A percentile compares a stretch with the other conserved stretches of the same genome.
These are phyloP conservation scores for Talaromyces piceae DNA, from an alignment of 2,329 filamentous ascomycete genomes.

Conservation along the genomic window DNA sequence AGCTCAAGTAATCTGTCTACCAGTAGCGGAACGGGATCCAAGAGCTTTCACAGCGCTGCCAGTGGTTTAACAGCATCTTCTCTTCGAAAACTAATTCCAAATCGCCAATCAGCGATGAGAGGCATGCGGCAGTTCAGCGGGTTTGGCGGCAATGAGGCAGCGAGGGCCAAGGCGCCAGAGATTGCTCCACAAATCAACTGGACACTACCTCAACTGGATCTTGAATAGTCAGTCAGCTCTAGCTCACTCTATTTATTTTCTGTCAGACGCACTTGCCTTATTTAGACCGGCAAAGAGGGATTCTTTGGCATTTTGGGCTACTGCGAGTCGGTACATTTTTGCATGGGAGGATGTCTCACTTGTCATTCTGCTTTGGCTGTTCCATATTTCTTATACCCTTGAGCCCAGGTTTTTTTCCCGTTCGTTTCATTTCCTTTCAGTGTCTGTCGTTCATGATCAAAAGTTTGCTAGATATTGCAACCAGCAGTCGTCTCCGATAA, in stretches of 20 bases:
- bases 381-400: neutral
- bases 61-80: constrained; percentile 31
- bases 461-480: neutral
- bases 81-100: constrained; percentile 27
- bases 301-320: neutral
- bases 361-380: neutral
- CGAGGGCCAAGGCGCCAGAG: constrained; percentile 21
- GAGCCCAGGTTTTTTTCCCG: neutral
- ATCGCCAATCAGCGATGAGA: constrained; percentile 17
- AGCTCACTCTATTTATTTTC: constrained; percentile 3
- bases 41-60: constrained; percentile 27
- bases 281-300: neutral
- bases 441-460: neutral
- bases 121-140: constrained; percentile 9
- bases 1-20: constrained; percentile 31
- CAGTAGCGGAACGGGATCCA: constrained; percentile 20
- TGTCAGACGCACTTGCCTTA: no score
- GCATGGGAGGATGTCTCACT: neutral
- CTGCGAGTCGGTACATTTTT: neutral
- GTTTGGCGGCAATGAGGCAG: constrained; percentile 17
- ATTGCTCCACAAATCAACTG: constrained; percentile 30
- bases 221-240: constrained; percentile 20
- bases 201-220: constrained; percentile 30
- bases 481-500: no score
- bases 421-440: neutral